Percentiles rank a stretch among this genome's conserved stretches.
Evolutionary conservation across 352 stramenopile genomes (phyloP).

Genomic region (Globisporangium recalcitrans): DNA sequence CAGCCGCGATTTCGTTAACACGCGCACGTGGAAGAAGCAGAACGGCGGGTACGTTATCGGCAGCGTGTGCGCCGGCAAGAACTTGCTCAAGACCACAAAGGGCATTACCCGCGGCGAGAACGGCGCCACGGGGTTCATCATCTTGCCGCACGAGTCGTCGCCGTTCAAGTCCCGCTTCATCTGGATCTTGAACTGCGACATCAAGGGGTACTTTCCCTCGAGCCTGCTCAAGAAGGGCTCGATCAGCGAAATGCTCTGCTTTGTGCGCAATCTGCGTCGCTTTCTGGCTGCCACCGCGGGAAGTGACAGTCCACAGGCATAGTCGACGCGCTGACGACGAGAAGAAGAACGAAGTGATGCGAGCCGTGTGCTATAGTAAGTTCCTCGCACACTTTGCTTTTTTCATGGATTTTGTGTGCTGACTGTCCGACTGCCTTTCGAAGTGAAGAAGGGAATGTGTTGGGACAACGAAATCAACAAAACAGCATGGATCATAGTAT

Average conservation of each 20-base stretch:
- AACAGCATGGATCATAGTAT: slow-evolving; percentile 5
- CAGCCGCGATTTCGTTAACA: slow-evolving; percentile 81
- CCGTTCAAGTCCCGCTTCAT: slow-evolving; percentile 74
- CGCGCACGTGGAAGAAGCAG: slow-evolving; percentile 63
- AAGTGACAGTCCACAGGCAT: slow-evolving; percentile 28
- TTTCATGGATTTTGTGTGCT: slow-evolving; percentile 6
- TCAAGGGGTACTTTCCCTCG: slow-evolving; percentile 79
- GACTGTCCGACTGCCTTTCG: slow-evolving; percentile 5
- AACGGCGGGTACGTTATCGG: slow-evolving; percentile 69
- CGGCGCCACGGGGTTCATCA: slow-evolving; percentile 65
- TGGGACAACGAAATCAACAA: not conserved
- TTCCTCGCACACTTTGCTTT: slow-evolving; percentile 6
- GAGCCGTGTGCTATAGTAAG: slow-evolving; percentile 9
- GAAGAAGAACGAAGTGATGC: not conserved
- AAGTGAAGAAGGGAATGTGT: slow-evolving; percentile 6
- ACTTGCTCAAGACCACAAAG: slow-evolving; percentile 61
- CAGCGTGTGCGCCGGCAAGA: slow-evolving; percentile 63
- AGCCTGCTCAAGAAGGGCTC: slow-evolving; percentile 79
- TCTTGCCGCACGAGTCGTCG: slow-evolving; percentile 66
- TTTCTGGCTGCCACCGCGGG: slow-evolving; percentile 51
- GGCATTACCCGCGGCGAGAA: slow-evolving; percentile 76
- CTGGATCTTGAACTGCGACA: slow-evolving; percentile 83
- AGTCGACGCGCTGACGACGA: slow-evolving; percentile 14
- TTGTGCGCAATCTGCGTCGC: slow-evolving; percentile 71
- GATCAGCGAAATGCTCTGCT: slow-evolving; percentile 72